Percentiles rank a stretch among this genome's conserved stretches.
Evolutionary conservation across 192 early-diverging fungal species (phyloP).

Genomic region (Gaertneriomyces sp.): DNA sequence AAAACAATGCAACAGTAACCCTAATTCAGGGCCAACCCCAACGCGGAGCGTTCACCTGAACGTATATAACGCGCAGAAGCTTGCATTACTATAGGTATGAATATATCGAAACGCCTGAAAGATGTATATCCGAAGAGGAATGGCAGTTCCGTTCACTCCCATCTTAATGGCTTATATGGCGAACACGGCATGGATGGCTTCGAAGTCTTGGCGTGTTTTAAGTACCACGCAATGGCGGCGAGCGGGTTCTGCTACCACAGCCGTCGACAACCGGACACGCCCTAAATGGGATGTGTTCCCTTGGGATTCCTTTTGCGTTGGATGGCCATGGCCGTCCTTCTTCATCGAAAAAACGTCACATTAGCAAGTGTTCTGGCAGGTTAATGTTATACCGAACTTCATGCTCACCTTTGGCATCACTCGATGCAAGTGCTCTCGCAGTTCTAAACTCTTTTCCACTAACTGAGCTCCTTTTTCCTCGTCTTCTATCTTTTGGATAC

Average conservation of each 20-base stretch:
- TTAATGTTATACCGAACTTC: neutral
- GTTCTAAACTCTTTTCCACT: neutral
- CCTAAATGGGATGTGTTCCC: slow-evolving; percentile 5
- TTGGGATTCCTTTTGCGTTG: neutral
- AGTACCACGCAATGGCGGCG: slow-evolving; percentile 16
- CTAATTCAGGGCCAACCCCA: neutral
- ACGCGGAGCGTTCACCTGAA: too few relatives aligned
- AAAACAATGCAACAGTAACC: neutral
- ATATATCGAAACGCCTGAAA: too few relatives aligned
- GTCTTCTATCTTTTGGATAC: slow-evolving; percentile 8
- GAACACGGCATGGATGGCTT: slow-evolving; percentile 14
- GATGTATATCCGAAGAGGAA: too few relatives aligned
- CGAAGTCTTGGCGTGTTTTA: slow-evolving; percentile 14
- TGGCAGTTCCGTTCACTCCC: too few relatives aligned
- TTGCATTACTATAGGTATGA: too few relatives aligned
- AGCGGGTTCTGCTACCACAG: neutral
- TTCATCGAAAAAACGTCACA: neutral
- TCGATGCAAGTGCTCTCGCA: neutral
- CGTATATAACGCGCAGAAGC: too few relatives aligned
- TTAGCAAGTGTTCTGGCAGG: neutral
- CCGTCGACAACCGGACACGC: slow-evolving; percentile 1
- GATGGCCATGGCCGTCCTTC: neutral
- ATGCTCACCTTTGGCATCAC: neutral
- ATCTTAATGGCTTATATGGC: neutral
- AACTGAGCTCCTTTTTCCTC: neutral